phyloP scores from a whole-genome alignment of 164 flowering plant species.

The Houttuynia cordata region DNA sequence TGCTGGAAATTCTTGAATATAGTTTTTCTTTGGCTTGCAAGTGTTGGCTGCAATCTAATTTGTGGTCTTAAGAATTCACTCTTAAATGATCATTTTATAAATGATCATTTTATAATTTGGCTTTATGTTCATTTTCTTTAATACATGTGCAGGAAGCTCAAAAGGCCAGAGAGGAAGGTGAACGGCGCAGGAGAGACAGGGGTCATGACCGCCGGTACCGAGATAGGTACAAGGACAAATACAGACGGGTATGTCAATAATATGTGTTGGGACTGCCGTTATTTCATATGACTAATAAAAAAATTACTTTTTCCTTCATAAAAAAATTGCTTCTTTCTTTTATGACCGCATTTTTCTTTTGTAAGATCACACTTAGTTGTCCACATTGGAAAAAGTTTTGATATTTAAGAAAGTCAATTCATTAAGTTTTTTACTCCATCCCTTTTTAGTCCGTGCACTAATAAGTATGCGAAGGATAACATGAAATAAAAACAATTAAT shows the following conservation, averaged over 20 bases:
- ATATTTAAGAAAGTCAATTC: too few relatives aligned
- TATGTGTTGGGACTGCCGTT: not conserved
- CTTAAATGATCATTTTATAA: not conserved
- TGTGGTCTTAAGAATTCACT: not conserved
- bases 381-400: too few relatives aligned
- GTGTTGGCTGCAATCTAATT: not conserved
- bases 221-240: constrained; percentile 25
- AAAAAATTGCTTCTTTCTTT: too few relatives aligned
- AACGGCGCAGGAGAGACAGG: constrained; percentile 39
- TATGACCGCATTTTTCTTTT: not conserved
- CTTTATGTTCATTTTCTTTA: not conserved
- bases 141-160: constrained; percentile 37
- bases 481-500: too few relatives aligned
- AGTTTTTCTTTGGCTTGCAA: not conserved
- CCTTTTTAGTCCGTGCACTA: too few relatives aligned
- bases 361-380: not conserved
- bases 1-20: not conserved
- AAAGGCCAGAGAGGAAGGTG: constrained; percentile 67
- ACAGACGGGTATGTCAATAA: constrained; percentile 30
- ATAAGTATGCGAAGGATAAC: too few relatives aligned
- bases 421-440: too few relatives aligned
- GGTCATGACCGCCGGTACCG: constrained; percentile 23
- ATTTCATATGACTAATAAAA: not conserved
- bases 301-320: not conserved
- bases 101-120: not conserved